Base-by-base conservation (phyloP, 805 yeast species). In the Hanseniaspora valbyensis region DNA sequence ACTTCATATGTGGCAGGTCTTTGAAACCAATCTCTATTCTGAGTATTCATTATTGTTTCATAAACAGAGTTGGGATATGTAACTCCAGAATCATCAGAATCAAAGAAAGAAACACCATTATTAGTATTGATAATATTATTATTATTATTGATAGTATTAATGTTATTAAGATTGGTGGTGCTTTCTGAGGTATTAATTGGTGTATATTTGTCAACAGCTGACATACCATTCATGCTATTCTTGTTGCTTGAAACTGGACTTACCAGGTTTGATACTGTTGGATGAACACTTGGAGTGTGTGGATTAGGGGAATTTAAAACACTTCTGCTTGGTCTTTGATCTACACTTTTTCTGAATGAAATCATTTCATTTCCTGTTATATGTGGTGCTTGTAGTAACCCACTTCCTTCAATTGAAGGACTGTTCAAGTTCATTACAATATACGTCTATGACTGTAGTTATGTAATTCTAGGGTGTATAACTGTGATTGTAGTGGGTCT, bases 1-100 rank as follows among this genome's bases (percentile, higher is more conserved):
- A 90, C 90, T 59, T 92, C 97, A 44, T 74, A 72, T 1, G 75
- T 69, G 0, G 95, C 81, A 0, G 98, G 97, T 7, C 77, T 73
- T 37, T 69, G 69, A 24, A 82, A 52, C 69, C 69, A 65, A 50
- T 62, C 59, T 40, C 58, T 65, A 29, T 65, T 57, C 53, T 67
- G 58, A 9, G 68, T 65, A 38, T 65, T 65, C 67, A 65, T 62
- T 1, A 88, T 81, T 49, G 88, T 68, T 58, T 83, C 92, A 59
- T 74, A 84, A 30, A 87, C 78, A 4, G 95, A 81, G 59, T 84
- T 85, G 2, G 46, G 26, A 36, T 32, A 51, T 16, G 22, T 49
- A 24, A 45, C 48, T 12, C 40, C 54, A 6, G 53, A 55, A 30
- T 57, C 57, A 10, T 52, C 58, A 22, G 41, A 30, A 26, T 25